phyloP scores from a whole-genome alignment of 176 grass and related monocot species.

The Dactylis glomerata region DNA sequence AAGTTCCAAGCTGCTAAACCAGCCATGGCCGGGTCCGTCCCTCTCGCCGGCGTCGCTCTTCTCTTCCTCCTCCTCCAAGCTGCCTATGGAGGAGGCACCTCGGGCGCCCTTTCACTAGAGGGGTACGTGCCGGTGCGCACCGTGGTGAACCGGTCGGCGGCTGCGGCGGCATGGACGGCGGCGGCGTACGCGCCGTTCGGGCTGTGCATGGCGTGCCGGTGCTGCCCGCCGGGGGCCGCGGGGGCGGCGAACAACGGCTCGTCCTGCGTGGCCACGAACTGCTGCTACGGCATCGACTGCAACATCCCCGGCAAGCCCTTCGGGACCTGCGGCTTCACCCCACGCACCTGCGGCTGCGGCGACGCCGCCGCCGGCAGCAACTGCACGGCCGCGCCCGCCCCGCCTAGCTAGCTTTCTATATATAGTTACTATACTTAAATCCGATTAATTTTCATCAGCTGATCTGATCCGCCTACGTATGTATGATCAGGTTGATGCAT shows the following conservation, averaged over 20 bases:
- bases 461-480: neutral
- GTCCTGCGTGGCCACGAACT: constrained; percentile 47
- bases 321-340: constrained; percentile 68
- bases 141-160: neutral
- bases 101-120: neutral
- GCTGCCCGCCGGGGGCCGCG: constrained; percentile 34
- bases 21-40: neutral
- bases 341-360: constrained; percentile 58
- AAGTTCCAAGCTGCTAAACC: neutral
- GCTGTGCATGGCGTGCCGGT: constrained; percentile 62
- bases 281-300: constrained; percentile 86
- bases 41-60: neutral
- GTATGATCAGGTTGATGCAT: neutral
- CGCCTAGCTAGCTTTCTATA: neutral
- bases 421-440: neutral
- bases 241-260: neutral
- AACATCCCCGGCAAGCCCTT: constrained; percentile 77
- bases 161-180: neutral
- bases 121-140: constrained; percentile 19
- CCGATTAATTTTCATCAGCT: neutral
- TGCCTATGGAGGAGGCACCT: neutral
- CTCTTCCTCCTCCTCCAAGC: neutral
- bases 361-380: constrained; percentile 12
- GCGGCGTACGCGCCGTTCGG: constrained; percentile 44
- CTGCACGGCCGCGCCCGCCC: constrained; percentile 38